Evolutionary conservation across 2,329 filamentous ascomycete species (phyloP), one percentile per base, ranked within the genome.

Genomic region (Aspergillus persii): DNA sequence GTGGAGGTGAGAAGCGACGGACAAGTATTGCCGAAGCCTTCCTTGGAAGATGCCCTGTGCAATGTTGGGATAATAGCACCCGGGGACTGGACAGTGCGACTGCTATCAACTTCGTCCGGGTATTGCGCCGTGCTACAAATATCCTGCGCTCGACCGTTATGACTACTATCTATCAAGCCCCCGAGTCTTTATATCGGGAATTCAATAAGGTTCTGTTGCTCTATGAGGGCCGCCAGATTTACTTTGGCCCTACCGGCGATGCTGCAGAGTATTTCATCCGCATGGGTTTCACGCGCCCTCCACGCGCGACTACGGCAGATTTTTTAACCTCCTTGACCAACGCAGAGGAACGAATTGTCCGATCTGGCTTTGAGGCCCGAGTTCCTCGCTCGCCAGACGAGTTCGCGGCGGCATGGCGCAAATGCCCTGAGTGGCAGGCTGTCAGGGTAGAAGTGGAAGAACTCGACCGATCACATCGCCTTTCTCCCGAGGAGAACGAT

Each of bases 201-300:
- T 92, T 92, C 64, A 89, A 92, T 72, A 92, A 91, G 71, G 85
- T 85, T 0, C 81, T 85, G 0, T 86, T 93, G 0, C 77, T 92
- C 0, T 91, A 92, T 69, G 88, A 92, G 66, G 90, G 90, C 1
- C 82, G 88, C 1, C 85, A 92, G 69, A 92, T 94, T 66, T 94
- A 87, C 77, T 93, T 89, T 65, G 91, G 90, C 0, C 83, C 82
- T 0, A 84, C 86, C 0, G 70, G 69, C 5, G 75, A 81, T 2
- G 90, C 89, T 0, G 87, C 83, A 66, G 71, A 71, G 0, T 92
- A 86, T 74, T 92, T 93, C 64, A 84, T 89, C 67, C 77, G 80
- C 9, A 84, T 89, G 74, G 90, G 90, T 36, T 93, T 87, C 79
- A 73, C 83, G 9, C 92, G 89, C 65, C 87, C 88, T 0, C 76